Conservation (phyloP, 2,329 filamentous ascomycete species). For the Hypoxylon sp. region DNA sequence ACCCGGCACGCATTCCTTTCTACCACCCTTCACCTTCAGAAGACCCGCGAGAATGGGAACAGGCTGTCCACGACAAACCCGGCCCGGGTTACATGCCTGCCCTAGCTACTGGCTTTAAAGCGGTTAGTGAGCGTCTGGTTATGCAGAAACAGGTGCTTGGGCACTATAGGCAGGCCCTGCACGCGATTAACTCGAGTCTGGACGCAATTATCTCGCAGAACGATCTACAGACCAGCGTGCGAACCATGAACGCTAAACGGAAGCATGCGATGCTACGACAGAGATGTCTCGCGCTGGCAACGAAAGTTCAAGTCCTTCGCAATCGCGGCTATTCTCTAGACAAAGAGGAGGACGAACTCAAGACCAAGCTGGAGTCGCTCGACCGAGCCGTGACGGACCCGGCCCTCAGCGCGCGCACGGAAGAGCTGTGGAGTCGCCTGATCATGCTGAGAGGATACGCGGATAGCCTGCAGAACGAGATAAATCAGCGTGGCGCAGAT, state of each 20-base stretch:
- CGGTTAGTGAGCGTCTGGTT: constrained; percentile 78
- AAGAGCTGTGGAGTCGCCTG: constrained; percentile 88
- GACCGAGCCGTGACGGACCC: constrained; percentile 81
- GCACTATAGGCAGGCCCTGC: constrained; percentile 77
- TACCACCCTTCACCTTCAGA: constrained; percentile 79
- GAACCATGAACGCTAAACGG: constrained; percentile 78
- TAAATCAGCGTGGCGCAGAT: constrained; percentile 73
- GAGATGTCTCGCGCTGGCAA: constrained; percentile 79
- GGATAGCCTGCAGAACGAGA: constrained; percentile 78
- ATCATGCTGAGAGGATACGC: constrained; percentile 80
- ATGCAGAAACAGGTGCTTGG: constrained; percentile 78
- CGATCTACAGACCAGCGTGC: constrained; percentile 80
- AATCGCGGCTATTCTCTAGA: constrained; percentile 86
- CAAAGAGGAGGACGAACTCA: constrained; percentile 82
- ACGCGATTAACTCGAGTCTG: constrained; percentile 83
- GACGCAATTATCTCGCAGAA: constrained; percentile 80
- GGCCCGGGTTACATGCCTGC: constrained; percentile 82
- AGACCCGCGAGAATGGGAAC: constrained; percentile 84
- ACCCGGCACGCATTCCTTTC: constrained; percentile 79
- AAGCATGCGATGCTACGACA: constrained; percentile 80
- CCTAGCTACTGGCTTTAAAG: constrained; percentile 78
- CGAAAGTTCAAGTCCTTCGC: constrained; percentile 82
- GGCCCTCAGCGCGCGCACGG: constrained; percentile 78
- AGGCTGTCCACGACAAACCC: constrained; percentile 84
- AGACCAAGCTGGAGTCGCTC: constrained; percentile 76